Evolutionary conservation across 139 green algal species (phyloP).

Genomic region (Volvox reticuliferus): DNA sequence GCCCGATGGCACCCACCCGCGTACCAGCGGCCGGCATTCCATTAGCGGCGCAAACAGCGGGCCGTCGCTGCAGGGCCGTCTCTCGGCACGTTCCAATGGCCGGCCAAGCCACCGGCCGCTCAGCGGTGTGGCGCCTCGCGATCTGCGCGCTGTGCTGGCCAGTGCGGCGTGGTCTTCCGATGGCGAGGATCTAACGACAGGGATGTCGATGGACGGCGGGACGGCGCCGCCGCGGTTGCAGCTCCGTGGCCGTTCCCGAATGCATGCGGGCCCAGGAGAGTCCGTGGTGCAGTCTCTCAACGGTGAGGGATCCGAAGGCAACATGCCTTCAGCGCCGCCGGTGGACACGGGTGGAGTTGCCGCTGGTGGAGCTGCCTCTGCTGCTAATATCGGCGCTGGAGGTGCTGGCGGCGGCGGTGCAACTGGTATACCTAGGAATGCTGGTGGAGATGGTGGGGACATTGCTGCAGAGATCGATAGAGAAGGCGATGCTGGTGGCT

Average conservation of each 20-base stretch:
- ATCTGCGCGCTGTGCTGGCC: constrained; percentile 28
- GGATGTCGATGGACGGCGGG: not conserved
- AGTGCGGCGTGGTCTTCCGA: not conserved
- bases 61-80: not conserved
- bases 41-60: not conserved
- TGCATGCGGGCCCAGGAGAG: not conserved
- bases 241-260: not conserved
- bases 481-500: not conserved
- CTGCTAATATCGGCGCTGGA: not conserved
- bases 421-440: not conserved
- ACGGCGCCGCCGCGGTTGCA: not conserved
- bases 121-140: not conserved
- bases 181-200: not conserved
- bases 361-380: no score
- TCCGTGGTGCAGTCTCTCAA: no score
- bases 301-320: no score
- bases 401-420: not conserved
- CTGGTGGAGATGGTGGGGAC: not conserved
- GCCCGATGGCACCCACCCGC: constrained; percentile 1
- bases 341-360: not conserved
- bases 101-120: not conserved
- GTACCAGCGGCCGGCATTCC: not conserved
- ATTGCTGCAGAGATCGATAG: not conserved
- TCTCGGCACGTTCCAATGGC: not conserved
- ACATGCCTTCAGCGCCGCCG: no score